These are phyloP conservation scores for Pleurotus giganteus DNA, from an alignment of 768 basidiomycete genomes.

Conservation along the genomic window DNA sequence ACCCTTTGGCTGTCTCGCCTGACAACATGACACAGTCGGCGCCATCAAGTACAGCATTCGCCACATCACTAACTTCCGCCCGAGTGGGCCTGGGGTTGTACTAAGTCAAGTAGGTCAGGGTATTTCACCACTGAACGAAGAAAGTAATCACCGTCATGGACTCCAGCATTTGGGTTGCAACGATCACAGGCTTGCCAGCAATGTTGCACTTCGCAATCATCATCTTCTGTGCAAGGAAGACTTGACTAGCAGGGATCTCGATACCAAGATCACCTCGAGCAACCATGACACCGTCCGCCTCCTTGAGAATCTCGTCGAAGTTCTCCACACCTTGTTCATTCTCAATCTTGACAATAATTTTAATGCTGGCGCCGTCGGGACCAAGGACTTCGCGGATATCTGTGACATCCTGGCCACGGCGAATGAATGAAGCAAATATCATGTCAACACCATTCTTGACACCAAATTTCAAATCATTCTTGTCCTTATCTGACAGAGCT, in stretches of 20 bases:
- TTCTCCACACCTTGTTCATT: constrained; percentile 99
- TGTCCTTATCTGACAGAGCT: constrained; percentile 97
- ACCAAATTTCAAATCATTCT: constrained; percentile 90
- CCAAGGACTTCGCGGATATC: constrained; percentile 94
- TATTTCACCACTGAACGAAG: neutral
- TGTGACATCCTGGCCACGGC: constrained; percentile 88
- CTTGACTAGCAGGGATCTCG: constrained; percentile 98
- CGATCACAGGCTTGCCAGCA: constrained; percentile 96
- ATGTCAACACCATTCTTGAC: constrained; percentile 98
- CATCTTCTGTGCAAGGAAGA: constrained; percentile 99
- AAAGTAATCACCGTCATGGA: constrained; percentile 80
- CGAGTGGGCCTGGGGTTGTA: constrained; percentile 99
- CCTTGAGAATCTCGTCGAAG: constrained; percentile 97
- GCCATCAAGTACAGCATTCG: constrained; percentile 98
- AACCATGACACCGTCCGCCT: constrained; percentile 99
- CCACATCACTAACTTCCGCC: constrained; percentile 98
- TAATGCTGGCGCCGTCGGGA: constrained; percentile 92
- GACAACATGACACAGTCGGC: constrained; percentile 99
- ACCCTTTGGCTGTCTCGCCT: constrained; percentile 98
- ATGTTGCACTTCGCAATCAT: constrained; percentile 99
- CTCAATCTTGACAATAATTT: constrained; percentile 99
- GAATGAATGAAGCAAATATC: constrained; percentile 99
- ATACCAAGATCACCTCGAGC: constrained; percentile 99
- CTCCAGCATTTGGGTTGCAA: constrained; percentile 99
- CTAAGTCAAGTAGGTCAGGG: constrained; percentile 32